These are phyloP conservation scores for Beauveria brongniartii DNA, from an alignment of 2,329 filamentous ascomycete genomes.

Conservation along the genomic window DNA sequence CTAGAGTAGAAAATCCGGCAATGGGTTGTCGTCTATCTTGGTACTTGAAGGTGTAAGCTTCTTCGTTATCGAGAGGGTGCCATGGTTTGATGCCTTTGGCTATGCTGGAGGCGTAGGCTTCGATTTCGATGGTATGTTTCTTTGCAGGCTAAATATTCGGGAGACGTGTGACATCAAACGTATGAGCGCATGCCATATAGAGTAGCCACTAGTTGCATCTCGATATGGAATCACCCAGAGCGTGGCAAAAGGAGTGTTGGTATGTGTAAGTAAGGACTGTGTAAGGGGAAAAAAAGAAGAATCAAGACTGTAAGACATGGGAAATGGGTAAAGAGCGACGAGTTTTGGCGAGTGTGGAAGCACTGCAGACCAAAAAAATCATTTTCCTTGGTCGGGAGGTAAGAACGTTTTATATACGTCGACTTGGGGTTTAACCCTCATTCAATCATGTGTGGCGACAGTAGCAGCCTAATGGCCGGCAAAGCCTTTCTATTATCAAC, in stretches of 20 bases:
- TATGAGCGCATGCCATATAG: background rate
- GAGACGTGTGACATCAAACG: background rate
- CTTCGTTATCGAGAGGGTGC: conserved; percentile 3
- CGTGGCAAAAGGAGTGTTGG: background rate
- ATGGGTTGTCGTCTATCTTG: background rate
- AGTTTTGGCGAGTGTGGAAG: conserved; percentile 1
- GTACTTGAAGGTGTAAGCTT: background rate
- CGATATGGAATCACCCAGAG: background rate
- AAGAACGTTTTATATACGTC: background rate
- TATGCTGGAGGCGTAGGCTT: background rate
- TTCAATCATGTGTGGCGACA: background rate
- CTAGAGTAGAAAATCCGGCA: background rate
- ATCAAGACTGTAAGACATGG: background rate
- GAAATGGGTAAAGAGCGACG: background rate
- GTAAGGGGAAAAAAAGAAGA: background rate
- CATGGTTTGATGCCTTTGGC: background rate
- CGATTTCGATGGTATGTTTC: background rate
- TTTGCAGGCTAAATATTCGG: background rate
- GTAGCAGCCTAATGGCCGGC: too few relatives aligned
- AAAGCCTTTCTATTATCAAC: background rate
- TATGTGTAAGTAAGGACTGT: background rate
- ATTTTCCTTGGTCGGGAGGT: background rate
- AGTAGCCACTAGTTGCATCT: background rate
- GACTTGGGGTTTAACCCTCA: too few relatives aligned
- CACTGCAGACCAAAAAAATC: background rate